phyloP scores from a whole-genome alignment of 1,284 basidiomycete genomes.

The Phlebopus sp. region DNA sequence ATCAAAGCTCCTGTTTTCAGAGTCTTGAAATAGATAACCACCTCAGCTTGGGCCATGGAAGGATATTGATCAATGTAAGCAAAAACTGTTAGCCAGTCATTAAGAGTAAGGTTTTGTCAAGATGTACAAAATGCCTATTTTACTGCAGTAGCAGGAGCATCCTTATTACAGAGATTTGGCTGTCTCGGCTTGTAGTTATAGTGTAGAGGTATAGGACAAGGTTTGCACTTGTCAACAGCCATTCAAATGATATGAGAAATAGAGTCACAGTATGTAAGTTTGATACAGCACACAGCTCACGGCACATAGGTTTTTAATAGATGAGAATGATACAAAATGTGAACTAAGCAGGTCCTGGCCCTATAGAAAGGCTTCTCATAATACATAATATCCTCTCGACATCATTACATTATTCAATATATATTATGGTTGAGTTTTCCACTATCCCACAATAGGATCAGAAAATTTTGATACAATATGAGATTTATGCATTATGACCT shows the following conservation, averaged over 20 bases:
- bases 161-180: not conserved
- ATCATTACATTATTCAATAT: no score
- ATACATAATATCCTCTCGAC: no score
- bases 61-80: constrained; percentile 20
- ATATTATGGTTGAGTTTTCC: no score
- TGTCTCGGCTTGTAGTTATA: not conserved
- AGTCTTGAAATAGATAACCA: constrained; percentile 24
- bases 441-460: no score
- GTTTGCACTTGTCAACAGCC: constrained; percentile 1
- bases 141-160: not conserved
- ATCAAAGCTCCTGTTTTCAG: constrained; percentile 14
- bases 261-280: not conserved
- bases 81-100: constrained; percentile 26
- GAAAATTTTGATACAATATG: no score
- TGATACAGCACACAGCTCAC: no score
- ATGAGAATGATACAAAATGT: no score
- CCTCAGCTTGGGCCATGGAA: constrained; percentile 17
- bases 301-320: no score
- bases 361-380: no score
- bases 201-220: not conserved
- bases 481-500: no score
- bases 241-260: not conserved
- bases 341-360: no score
- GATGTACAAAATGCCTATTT: not conserved
- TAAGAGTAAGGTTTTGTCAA: constrained; percentile 24